A percentile compares a stretch with the other conserved stretches of the same genome.
Evolutionary conservation across 2,329 filamentous ascomycete species (phyloP).

Genomic region (Microcyclosporella mali): DNA sequence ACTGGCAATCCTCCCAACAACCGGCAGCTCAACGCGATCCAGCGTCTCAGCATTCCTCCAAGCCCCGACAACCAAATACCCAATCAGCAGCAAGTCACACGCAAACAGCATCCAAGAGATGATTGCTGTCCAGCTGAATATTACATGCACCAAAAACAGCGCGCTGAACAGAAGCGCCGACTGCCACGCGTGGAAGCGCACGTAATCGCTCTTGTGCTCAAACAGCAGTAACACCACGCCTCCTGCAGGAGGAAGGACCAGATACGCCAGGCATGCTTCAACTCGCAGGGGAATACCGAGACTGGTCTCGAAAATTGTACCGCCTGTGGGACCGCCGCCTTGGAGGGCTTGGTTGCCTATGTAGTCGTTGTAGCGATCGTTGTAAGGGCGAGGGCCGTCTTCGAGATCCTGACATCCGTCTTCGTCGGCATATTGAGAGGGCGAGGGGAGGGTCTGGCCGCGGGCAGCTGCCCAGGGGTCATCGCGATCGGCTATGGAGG

Average conservation of each 20-base stretch:
- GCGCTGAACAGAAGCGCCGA: constrained; percentile 28
- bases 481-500: constrained; percentile 28
- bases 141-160: constrained; percentile 68
- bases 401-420: constrained; percentile 27
- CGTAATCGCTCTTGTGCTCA: constrained; percentile 95
- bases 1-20: constrained; percentile 79
- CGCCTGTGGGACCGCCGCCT: constrained; percentile 42
- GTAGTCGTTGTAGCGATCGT: constrained; percentile 26
- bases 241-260: constrained; percentile 77
- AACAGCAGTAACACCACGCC: constrained; percentile 76
- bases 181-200: constrained; percentile 97
- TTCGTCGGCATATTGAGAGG: constrained; percentile 28
- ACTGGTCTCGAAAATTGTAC: constrained; percentile 79
- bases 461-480: constrained; percentile 37
- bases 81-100: constrained; percentile 69
- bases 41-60: constrained; percentile 72
- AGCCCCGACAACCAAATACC: constrained; percentile 67
- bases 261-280: constrained; percentile 84
- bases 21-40: constrained; percentile 72
- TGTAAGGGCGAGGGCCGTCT: constrained; percentile 22
- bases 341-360: constrained; percentile 23
- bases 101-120: constrained; percentile 79
- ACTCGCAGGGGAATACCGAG: constrained; percentile 80
- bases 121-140: constrained; percentile 78
- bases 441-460: constrained; percentile 36